phyloP scores from a whole-genome alignment of 2,329 filamentous ascomycete genomes.

The Tolypocladium ovalisporum region DNA sequence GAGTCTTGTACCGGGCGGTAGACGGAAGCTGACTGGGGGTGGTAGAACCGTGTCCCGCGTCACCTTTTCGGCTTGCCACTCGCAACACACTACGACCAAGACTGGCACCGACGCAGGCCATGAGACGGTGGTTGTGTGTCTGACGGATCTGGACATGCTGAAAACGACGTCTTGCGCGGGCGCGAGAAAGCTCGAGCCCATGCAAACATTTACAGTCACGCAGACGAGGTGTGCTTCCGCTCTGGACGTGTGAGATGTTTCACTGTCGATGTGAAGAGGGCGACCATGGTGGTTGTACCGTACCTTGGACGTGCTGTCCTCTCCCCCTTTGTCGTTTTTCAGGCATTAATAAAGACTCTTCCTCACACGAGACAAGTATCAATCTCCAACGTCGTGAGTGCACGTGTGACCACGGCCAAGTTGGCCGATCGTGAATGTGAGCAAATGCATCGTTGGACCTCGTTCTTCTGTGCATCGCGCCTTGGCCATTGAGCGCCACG shows the following conservation, averaged over 20 bases:
- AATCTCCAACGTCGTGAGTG: neutral
- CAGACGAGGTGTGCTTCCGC: neutral
- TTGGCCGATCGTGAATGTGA: neutral
- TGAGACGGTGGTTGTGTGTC: neutral
- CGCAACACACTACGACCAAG: neutral
- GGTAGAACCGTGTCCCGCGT: neutral
- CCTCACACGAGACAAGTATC: neutral
- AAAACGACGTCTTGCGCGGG: neutral
- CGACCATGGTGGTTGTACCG: no score
- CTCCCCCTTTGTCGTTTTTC: no score
- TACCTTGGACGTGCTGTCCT: no score
- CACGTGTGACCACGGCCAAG: neutral
- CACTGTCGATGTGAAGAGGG: neutral
- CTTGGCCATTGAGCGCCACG: neutral
- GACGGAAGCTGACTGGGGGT: neutral
- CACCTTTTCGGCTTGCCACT: neutral
- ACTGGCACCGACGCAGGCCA: neutral
- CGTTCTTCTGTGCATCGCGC: no score
- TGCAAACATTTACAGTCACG: neutral
- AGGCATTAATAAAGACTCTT: neutral
- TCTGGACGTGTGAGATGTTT: no score
- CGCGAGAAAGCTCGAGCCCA: neutral
- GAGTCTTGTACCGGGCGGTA: neutral
- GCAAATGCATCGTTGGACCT: no score
- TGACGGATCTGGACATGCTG: neutral